Base-by-base conservation (phyloP, 2,329 filamentous ascomycete genomes). In the Acrodontium crateriforme region DNA sequence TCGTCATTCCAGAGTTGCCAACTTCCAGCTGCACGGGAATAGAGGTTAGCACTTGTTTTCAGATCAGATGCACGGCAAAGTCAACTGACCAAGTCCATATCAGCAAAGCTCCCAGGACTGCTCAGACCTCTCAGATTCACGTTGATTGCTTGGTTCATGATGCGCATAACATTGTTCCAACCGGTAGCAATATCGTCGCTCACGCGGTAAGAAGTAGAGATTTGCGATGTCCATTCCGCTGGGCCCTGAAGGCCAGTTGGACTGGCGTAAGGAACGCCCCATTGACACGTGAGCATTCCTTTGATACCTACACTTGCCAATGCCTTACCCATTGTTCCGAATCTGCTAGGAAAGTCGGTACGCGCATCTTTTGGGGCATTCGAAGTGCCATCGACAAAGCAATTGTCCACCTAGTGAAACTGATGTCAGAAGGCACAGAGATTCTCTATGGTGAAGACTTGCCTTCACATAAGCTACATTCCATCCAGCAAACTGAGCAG, bases 81-180 rank as follows among this genome's bases (percentile, higher is more conserved):
- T n/a, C n/a, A n/a, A n/a, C n/a, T n/a, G n/a, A n/a, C n/a, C n/a
- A 41, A 22, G 26, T 48, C 45, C 44, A 46, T 40, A 17, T 47
- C 44, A n/a, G 36, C 33, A 20, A 40, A 49, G 11, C 36, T 35
- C 6, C 46, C 45, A 9, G 46, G 46, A 15, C 40, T 44, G 2
- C 32, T 41, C n/a, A 43, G 33, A 11, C 41, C 44, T 19, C 37
- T 34, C 8, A 44, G 29, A 15, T 41, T 44, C 29, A 50, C 38
- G 20, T 46, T 31, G 15, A 52, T 49, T 10, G 28, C 40, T 25
- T 50, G 28, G 26, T 49, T 49, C 27, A 39, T 32, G 29, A 49
- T 50, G 3, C 47, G 41, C 16, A 40, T 29, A 3, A 50, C 45
- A 15, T 43, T 49, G 2, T 32, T 19, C 46, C 46, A 51, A 10